A percentile compares a stretch with the other conserved stretches of the same genome.
Evolutionary conservation across 2,329 filamentous ascomycete species (phyloP).

Genomic region (Gyromitra esculenta): DNA sequence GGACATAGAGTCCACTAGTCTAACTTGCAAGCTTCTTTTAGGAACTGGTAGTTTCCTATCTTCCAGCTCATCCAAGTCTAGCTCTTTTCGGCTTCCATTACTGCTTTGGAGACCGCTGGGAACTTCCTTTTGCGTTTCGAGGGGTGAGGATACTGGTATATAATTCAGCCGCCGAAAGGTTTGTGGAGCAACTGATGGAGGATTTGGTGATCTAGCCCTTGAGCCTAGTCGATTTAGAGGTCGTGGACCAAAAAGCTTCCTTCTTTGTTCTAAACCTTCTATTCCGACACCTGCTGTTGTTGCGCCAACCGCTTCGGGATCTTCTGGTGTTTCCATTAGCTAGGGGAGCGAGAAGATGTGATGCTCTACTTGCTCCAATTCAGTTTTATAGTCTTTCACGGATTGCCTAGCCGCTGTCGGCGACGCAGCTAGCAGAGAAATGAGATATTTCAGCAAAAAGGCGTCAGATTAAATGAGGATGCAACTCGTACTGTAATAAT

Average conservation of each 20-base stretch:
- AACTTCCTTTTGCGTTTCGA: slow-evolving; percentile 35
- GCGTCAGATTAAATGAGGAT: not conserved
- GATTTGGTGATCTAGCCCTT: slow-evolving; percentile 31
- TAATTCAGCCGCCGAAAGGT: slow-evolving; percentile 37
- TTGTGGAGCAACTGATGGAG: slow-evolving; percentile 33
- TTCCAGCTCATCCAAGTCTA: slow-evolving; percentile 19
- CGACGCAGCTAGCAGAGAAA: not conserved
- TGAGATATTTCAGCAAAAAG: not conserved
- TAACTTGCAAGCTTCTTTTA: slow-evolving; percentile 22
- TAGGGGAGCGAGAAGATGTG: slow-evolving; percentile 11
- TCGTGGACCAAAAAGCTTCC: slow-evolving; percentile 12
- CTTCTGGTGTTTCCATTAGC: slow-evolving; percentile 24
- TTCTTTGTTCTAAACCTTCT: slow-evolving; percentile 5
- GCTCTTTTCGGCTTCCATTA: slow-evolving; percentile 13
- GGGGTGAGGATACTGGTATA: slow-evolving; percentile 22
- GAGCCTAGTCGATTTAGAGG: slow-evolving; percentile 13
- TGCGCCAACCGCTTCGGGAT: slow-evolving; percentile 11
- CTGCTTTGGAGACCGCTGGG: slow-evolving; percentile 31
- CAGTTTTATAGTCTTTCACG: not conserved
- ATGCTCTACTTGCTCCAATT: slow-evolving; percentile 17
- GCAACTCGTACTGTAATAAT: not conserved
- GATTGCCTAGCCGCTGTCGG: not conserved
- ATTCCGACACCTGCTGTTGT: not conserved
- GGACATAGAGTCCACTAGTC: slow-evolving; percentile 19
- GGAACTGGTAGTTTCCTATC: slow-evolving; percentile 11